Percentiles rank a stretch among this genome's conserved stretches.
phyloP scores from a whole-genome alignment of 768 basidiomycete genomes.

The Filobasidium floriforme region DNA sequence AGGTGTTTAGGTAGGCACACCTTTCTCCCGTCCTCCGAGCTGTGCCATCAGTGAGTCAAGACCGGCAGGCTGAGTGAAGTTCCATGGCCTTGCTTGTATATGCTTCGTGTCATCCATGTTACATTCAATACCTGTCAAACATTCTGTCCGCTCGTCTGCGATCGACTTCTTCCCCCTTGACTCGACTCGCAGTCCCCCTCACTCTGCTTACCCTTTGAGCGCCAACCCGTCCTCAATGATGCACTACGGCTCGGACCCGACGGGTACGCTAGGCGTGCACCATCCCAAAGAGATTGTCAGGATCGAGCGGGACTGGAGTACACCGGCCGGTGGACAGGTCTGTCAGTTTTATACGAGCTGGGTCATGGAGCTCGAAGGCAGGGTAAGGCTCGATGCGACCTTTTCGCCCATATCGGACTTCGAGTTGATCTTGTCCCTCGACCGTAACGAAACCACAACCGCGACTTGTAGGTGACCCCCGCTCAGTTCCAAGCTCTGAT shows the following conservation, averaged over 20 bases:
- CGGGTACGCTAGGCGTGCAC: constrained; percentile 79
- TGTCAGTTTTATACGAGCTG: constrained; percentile 83
- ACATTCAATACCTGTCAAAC: no score
- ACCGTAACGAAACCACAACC: no score
- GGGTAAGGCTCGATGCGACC: constrained; percentile 54
- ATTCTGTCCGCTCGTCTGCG: background rate
- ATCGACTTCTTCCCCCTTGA: background rate
- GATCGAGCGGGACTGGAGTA: constrained; percentile 83
- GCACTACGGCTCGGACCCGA: constrained; percentile 63
- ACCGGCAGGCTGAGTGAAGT: background rate
- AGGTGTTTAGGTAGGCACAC: background rate
- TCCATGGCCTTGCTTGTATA: background rate
- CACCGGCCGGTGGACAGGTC: constrained; percentile 59
- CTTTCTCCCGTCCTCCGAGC: no score
- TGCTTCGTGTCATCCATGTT: background rate
- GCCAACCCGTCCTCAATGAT: constrained; percentile 29
- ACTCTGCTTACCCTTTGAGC: constrained; percentile 35
- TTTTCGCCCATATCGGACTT: background rate
- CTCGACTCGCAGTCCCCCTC: constrained; percentile 23
- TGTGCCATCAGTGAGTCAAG: background rate
- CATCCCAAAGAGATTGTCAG: constrained; percentile 86
- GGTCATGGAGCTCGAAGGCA: constrained; percentile 83
- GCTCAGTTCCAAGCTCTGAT: constrained; percentile 83
- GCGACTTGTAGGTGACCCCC: constrained; percentile 63
- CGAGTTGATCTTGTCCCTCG: background rate